These are phyloP conservation scores for Didymella lethalis DNA, from an alignment of 2,329 filamentous ascomycete genomes.

Conservation along the genomic window DNA sequence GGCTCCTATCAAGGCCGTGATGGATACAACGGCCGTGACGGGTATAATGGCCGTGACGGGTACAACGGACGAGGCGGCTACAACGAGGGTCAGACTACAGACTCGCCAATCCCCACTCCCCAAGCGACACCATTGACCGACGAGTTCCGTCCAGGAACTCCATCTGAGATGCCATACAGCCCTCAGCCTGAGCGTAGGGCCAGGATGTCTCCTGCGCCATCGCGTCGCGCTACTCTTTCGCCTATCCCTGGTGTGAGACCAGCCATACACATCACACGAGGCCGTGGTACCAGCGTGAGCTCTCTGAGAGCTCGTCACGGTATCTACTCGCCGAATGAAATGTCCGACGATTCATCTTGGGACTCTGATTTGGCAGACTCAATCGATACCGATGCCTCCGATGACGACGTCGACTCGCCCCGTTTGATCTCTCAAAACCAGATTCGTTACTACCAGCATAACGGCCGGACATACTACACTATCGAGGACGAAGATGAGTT, in stretches of 20 bases:
- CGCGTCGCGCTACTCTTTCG: conserved; percentile 48
- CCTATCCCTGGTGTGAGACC: conserved; percentile 48
- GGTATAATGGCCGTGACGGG: conserved; percentile 43
- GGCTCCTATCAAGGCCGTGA: conserved; percentile 46
- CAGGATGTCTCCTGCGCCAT: conserved; percentile 35
- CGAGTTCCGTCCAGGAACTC: conserved; percentile 46
- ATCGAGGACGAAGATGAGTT: conserved; percentile 55
- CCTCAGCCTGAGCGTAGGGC: conserved; percentile 39
- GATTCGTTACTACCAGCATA: conserved; percentile 27
- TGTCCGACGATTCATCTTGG: conserved; percentile 51
- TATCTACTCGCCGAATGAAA: conserved; percentile 39
- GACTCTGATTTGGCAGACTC: conserved; percentile 52
- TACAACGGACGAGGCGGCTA: conserved; percentile 46
- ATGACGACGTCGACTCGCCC: conserved; percentile 29
- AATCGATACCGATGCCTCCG: conserved; percentile 39
- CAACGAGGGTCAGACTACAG: conserved; percentile 39
- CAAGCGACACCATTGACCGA: conserved; percentile 25
- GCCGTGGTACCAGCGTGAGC: conserved; percentile 38
- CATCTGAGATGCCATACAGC: conserved; percentile 40
- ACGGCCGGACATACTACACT: conserved; percentile 32
- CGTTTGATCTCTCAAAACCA: conserved; percentile 18
- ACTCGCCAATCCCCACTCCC: conserved; percentile 46
- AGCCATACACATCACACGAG: conserved; percentile 45
- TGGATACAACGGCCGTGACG: conserved; percentile 48
- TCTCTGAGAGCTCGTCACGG: conserved; percentile 44